Evolutionary conservation across 805 yeast species (phyloP), one percentile per base, ranked within the genome.

Genomic region (Suhomyces pyralidae): DNA sequence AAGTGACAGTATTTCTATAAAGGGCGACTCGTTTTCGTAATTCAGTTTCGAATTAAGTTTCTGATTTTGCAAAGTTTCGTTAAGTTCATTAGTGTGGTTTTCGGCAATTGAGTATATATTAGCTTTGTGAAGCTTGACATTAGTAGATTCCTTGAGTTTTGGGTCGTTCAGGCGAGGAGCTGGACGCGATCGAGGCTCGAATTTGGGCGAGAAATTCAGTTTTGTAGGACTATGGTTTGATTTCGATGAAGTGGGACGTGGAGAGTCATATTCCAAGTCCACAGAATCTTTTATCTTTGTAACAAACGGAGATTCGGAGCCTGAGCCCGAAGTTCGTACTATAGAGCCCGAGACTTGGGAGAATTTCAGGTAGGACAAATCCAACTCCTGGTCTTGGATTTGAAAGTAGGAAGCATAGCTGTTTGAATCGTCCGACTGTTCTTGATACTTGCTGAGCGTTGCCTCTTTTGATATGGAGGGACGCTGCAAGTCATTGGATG

Each of bases 361-460:
- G 55, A 74, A 74, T 57, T 62, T 68, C 43, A 76, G 71, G 55
- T 65, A 73, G 6, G 77, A 70, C 10, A 74, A 57, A 48, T 71
- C 65, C 15, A 61, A 50, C 8, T 61, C 63, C n/a, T 62, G 63
- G 25, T 55, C 50, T 24, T 54, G 55, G 10, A 48, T 30, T 17
- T 59, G 64, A 15, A 58, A 58, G n/a, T 55, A 60, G 2, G 36
- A 26, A 42, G 50, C 34, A 34, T 52, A 51, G 6, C 48, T 49
- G 20, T 24, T 36, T 32, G 59, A 58, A 5, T 58, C 58, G 22
- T 54, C 55, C 19, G 20, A 12, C 5, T 30, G 24, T 3, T 68
- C 71, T 47, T 58, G 61, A 48, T 56, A 67, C 40, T 43, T 34
- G 30, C 51, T 49, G n/a, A 55, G 50, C 15, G 56, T 44, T 8